phyloP scores from a whole-genome alignment of 345 rosid species.

The Lagerstroemia speciosa region DNA sequence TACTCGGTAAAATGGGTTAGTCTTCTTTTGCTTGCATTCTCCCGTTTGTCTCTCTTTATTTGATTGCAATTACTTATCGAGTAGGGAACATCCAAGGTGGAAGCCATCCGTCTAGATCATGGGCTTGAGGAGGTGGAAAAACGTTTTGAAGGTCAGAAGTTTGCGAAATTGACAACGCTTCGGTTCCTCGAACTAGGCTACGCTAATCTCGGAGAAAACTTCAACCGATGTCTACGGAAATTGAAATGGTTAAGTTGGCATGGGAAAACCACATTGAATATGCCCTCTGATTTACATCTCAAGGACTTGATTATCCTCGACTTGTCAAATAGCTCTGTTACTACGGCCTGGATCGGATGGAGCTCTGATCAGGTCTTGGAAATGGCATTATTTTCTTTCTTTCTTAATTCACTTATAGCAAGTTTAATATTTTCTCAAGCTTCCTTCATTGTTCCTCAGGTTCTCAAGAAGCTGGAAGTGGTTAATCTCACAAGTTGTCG shows the following conservation, averaged over 20 bases:
- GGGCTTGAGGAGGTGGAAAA: neutral
- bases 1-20: no score
- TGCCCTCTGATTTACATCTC: neutral
- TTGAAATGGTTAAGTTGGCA: slow-evolving; percentile 7
- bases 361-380: neutral
- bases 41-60: neutral
- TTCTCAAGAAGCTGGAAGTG: no score
- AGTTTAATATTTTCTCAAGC: no score
- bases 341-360: neutral
- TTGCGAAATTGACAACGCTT: no score
- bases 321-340: slow-evolving; percentile 1
- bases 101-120: slow-evolving; percentile 1
- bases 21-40: neutral
- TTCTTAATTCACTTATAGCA: no score
- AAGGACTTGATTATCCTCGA: neutral
- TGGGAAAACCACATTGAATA: neutral
- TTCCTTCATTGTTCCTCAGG: no score
- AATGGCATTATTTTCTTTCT: no score
- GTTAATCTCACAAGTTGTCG: no score
- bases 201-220: no score
- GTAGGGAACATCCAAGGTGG: neutral
- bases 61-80: neutral
- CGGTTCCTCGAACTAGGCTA: no score
- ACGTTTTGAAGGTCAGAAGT: neutral
- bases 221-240: no score